A percentile compares a stretch with the other conserved stretches of the same genome.
These are phyloP conservation scores for Laetiporus sulphureus DNA, from an alignment of 1,284 basidiomycete genomes.

Conservation along the genomic window DNA sequence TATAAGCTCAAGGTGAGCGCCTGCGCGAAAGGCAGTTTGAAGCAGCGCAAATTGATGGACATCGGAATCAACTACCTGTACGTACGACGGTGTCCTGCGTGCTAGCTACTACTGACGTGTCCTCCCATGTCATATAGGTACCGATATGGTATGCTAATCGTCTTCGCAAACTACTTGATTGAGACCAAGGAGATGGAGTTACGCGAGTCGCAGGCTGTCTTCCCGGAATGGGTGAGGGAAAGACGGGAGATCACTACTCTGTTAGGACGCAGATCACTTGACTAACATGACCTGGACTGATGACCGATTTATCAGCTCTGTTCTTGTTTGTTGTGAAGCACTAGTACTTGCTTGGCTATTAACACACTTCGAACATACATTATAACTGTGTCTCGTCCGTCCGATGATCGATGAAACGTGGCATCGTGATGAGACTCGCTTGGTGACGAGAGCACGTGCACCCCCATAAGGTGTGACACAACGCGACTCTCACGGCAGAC, in stretches of 20 bases:
- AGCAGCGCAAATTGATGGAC: conserved; percentile 67
- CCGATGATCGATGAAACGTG: no score
- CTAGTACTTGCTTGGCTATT: not conserved
- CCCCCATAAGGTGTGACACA: no score
- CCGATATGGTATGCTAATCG: conserved; percentile 90
- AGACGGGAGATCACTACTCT: conserved; percentile 82
- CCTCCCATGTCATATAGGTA: conserved; percentile 37
- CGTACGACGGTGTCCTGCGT: conserved; percentile 26
- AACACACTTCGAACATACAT: no score
- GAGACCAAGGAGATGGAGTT: conserved; percentile 59
- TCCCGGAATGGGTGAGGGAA: conserved; percentile 80
- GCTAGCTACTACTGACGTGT: conserved; percentile 5
- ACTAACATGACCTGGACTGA: conserved; percentile 28
- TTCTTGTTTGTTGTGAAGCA: not conserved
- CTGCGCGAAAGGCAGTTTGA: conserved; percentile 70
- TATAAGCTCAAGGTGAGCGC: conserved; percentile 90
- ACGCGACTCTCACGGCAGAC: no score
- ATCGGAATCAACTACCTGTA: conserved; percentile 84
- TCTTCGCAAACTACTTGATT: conserved; percentile 93
- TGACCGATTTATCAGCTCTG: not conserved
- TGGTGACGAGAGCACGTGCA: no score
- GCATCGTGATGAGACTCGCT: no score
- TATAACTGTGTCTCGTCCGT: no score
- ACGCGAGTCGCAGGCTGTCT: conserved; percentile 42
- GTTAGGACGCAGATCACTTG: conserved; percentile 67